These are phyloP conservation scores for Candida sakaeoensis DNA, from an alignment of 805 yeast genomes.

Conservation along the genomic window DNA sequence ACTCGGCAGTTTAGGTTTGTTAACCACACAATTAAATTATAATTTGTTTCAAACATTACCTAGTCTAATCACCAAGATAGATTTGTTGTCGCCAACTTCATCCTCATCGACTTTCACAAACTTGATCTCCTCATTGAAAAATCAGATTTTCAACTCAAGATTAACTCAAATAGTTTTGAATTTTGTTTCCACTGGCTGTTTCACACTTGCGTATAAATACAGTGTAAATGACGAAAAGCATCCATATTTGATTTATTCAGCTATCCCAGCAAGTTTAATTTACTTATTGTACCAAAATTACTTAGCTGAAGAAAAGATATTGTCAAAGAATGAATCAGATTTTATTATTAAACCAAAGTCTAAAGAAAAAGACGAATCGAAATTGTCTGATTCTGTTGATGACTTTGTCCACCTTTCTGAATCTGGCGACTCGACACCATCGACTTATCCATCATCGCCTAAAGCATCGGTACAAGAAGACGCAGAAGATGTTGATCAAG, in stretches of 20 bases:
- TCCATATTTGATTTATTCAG: slow-evolving; percentile 68
- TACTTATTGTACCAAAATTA: slow-evolving; percentile 16
- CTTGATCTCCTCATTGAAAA: slow-evolving; percentile 11
- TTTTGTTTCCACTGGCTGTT: slow-evolving; percentile 46
- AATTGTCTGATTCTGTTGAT: slow-evolving; percentile 19
- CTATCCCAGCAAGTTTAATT: slow-evolving; percentile 44
- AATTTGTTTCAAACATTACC: slow-evolving; percentile 33
- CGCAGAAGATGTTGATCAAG: slow-evolving; percentile 18
- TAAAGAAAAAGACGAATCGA: neutral
- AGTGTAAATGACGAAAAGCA: slow-evolving; percentile 59
- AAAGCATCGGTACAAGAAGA: slow-evolving; percentile 7
- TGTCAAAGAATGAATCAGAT: slow-evolving; percentile 8
- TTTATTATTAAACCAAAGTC: neutral
- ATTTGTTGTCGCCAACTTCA: slow-evolving; percentile 5
- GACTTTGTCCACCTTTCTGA: slow-evolving; percentile 39
- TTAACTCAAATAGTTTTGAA: slow-evolving; percentile 35
- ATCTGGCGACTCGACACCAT: slow-evolving; percentile 26
- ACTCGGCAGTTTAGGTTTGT: slow-evolving; percentile 63
- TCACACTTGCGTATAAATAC: slow-evolving; percentile 51
- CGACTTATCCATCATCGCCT: slow-evolving; percentile 26
- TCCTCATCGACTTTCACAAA: neutral
- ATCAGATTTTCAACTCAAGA: slow-evolving; percentile 20
- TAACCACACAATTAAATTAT: slow-evolving; percentile 49
- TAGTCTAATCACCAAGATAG: slow-evolving; percentile 18
- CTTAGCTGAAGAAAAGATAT: slow-evolving; percentile 16